Base-by-base conservation (phyloP, 2,329 filamentous ascomycete species). In the Epichloe elymi region DNA sequence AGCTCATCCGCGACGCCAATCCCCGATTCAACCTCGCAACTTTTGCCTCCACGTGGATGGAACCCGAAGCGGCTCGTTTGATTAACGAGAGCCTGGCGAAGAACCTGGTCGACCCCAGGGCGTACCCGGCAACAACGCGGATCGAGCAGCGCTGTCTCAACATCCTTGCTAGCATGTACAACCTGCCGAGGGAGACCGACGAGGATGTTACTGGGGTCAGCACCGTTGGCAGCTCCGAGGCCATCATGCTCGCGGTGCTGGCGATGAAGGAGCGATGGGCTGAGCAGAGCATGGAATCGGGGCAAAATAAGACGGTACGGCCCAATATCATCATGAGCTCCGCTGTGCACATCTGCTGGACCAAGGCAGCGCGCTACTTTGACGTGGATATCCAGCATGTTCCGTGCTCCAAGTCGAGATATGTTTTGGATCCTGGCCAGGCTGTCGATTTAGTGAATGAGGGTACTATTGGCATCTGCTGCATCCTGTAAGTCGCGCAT, bases 291-390 rank as follows among this genome's bases (percentile, higher is more conserved):
- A 79, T 67, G 54, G 86, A 89, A 55, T 6, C 23, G 23, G 23
- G 23, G 23, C 23, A 23, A 23, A 23, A 23, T 23, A 23, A 23
- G 23, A 7, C 23, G 23, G 23, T 23, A 23, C 78, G 78, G 43
- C 91, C 91, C 51, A 97, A 97, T 70, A 84, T 97, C 55, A 73
- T 97, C 74, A 96, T 97, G 91, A 93, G 87, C 60, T 88, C 87
- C 26, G 90, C 91, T 35, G 91, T 96, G 2, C 91, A 97, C 70
- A 91, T 96, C 40, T 95, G 89, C 75, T 96, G 90, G 90, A 89
- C 96, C 68, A 96, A 96, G 74, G 84, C 85, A 0, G 81, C 85
- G 4, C 78, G 88, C 48, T 95, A 94, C 72, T 93, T 95, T 60
- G 91, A 97, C 61, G 79, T 96, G 41, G 91, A 96, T 59, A 90